A percentile compares a stretch with the other conserved stretches of the same genome.
These are phyloP conservation scores for Taiozyma onychis DNA, from an alignment of 1,139 yeast genomes.

Conservation along the genomic window DNA sequence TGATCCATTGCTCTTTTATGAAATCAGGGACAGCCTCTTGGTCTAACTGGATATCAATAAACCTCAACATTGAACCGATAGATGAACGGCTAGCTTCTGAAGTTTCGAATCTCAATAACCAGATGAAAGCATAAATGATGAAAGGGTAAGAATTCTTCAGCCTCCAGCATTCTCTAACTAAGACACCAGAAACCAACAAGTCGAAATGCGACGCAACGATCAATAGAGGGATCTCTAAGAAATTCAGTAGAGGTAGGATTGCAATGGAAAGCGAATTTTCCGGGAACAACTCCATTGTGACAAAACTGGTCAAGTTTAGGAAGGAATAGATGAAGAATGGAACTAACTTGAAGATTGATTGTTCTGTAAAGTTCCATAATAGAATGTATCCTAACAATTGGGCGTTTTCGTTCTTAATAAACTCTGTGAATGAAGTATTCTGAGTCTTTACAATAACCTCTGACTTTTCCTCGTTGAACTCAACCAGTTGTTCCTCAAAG, in stretches of 20 bases:
- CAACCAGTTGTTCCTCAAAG: conserved; percentile 12
- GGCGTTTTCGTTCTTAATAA: conserved; percentile 42
- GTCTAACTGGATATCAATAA: conserved; percentile 17
- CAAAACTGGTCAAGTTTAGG: conserved; percentile 35
- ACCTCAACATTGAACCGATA: conserved; percentile 24
- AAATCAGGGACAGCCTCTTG: conserved; percentile 5
- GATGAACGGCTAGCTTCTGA: conserved; percentile 37
- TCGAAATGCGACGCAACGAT: conserved; percentile 37
- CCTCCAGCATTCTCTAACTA: conserved; percentile 28
- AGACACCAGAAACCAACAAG: conserved; percentile 27
- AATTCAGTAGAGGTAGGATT: conserved; percentile 21
- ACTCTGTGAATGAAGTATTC: conserved; percentile 26
- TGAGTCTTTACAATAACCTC: conserved; percentile 9
- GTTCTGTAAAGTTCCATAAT: conserved; percentile 30
- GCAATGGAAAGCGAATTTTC: conserved; percentile 30
- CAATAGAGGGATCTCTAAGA: conserved; percentile 26
- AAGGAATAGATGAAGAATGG: conserved; percentile 44
- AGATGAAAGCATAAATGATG: conserved; percentile 33
- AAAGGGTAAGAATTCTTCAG: conserved; percentile 26
- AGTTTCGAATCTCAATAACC: conserved; percentile 38
- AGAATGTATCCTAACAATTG: conserved; percentile 36
- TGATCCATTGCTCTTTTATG: conserved; percentile 6
- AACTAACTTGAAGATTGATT: conserved; percentile 31
- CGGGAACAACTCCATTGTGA: conserved; percentile 35
- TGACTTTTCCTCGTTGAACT: conserved; percentile 9